Evolutionary conservation across 139 green algal genomes (phyloP).

Genomic region (Bryopsis sp.): DNA sequence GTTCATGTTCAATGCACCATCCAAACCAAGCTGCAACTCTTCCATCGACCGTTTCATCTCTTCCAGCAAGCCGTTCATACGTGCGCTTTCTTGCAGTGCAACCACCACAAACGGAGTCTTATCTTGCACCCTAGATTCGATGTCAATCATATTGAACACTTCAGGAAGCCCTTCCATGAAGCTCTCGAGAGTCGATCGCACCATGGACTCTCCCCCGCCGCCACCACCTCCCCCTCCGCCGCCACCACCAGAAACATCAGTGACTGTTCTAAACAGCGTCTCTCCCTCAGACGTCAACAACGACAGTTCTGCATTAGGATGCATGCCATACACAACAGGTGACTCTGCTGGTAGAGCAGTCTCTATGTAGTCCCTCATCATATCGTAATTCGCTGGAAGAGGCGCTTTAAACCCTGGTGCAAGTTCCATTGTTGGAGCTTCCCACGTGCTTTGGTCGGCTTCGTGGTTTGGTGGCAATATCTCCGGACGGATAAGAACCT

Average conservation of each 20-base stretch:
- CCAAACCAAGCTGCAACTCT: constrained; percentile 74
- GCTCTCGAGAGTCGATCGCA: constrained; percentile 44
- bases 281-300: constrained; percentile 72
- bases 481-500: constrained; percentile 64
- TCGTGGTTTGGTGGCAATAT: constrained; percentile 50
- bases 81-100: constrained; percentile 54
- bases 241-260: constrained; percentile 54
- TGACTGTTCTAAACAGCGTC: constrained; percentile 75
- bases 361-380: constrained; percentile 68
- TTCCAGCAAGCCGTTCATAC: constrained; percentile 68
- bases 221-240: constrained; percentile 34
- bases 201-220: constrained; percentile 35
- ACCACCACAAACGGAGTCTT: constrained; percentile 78
- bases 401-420: constrained; percentile 70
- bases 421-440: constrained; percentile 51
- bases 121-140: constrained; percentile 64
- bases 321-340: constrained; percentile 78
- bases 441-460: constrained; percentile 34
- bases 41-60: constrained; percentile 76
- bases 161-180: constrained; percentile 63
- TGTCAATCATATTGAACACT: constrained; percentile 73
- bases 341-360: constrained; percentile 59
- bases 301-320: constrained; percentile 74
- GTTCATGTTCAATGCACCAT: constrained; percentile 79
- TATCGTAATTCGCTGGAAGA: constrained; percentile 47